Evolutionary conservation across 192 early-diverging fungal genomes (phyloP), one percentile per base, ranked within the genome.

Genomic region (Backusella australiensis): DNA sequence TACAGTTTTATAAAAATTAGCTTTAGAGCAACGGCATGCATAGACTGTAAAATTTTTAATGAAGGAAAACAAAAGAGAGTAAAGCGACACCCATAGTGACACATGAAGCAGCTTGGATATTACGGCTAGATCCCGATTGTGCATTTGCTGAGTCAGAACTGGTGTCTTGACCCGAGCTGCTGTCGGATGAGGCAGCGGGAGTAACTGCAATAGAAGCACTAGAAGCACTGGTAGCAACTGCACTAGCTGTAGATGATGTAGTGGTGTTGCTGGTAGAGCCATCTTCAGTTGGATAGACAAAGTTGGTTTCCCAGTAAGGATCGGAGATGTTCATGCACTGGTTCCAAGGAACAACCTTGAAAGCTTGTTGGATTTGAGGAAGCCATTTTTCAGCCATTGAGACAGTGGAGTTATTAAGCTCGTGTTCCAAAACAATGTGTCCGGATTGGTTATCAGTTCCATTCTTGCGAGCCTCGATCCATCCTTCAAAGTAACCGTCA

Each of bases 361-460:
- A 85, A n/a, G 49, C 38, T 36, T 71, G 42, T 42, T 85, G 80
- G 19, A 85, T 46, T n/a, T 71, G 68, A 34, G 84, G 83, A 21
- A 88, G 78, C 81, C 83, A 76, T 11, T 78, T 84, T 68, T 80
- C 80, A 59, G 86, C 83, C 79, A 88, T 56, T 0, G 35, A 49
- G n/a, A 84, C 78, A 6, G 86, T 85, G 6, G 70, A 72, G 41
- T 80, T 77, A 39, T 78, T 83, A 42, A 88, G 38, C 67, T 85
- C 83, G 69, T 86, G 85, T 66, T 86, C 75, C 34, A 86, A 44
- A 12, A 81, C 73, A 67, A 86, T 86, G 11, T 80, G 82, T 17
- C 85, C 85, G 4, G 44, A 23, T 26, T 67, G 9, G 9, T 67
- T 79, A 32, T 81, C 78, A 38, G 68, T 82, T 41, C 69, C 78